Conservation (phyloP, 352 stramenopile genomes). For the Phytopythium cucurbitacearum region DNA sequence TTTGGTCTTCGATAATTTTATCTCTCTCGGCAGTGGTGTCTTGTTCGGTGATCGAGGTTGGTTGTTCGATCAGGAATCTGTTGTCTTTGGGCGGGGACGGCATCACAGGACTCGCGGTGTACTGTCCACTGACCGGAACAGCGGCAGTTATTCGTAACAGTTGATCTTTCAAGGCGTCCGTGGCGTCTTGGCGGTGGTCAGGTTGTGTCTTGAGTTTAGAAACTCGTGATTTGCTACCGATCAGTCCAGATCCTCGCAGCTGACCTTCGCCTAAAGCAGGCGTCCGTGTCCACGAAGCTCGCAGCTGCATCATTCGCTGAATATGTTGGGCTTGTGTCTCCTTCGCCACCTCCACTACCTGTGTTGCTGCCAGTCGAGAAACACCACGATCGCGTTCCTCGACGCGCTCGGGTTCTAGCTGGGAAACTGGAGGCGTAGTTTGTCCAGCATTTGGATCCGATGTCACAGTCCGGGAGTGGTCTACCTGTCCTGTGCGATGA, state of each 20-base stretch:
- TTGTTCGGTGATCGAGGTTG: neutral
- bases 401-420: too few species aligned
- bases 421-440: too few species aligned
- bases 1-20: constrained; percentile 8
- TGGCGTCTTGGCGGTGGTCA: neutral
- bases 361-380: constrained; percentile 4
- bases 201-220: too few species aligned
- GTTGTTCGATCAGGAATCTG: neutral
- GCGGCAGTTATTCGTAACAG: neutral
- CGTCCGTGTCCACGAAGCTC: constrained; percentile 49
- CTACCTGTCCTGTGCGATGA: constrained; percentile 7
- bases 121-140: neutral
- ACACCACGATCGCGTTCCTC: neutral
- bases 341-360: constrained; percentile 1
- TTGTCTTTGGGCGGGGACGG: constrained; percentile 1
- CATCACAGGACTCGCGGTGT: constrained; percentile 7
- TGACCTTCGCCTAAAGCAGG: constrained; percentile 9
- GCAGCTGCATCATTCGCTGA: constrained; percentile 46
- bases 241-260: too few species aligned
- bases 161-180: neutral
- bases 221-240: too few species aligned
- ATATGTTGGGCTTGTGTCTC: constrained; percentile 41
- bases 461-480: too few species aligned
- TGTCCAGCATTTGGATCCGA: too few species aligned
- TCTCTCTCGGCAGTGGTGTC: constrained; percentile 6